phyloP scores from a whole-genome alignment of 441 rosid species.

The Gossypium armourianum region DNA sequence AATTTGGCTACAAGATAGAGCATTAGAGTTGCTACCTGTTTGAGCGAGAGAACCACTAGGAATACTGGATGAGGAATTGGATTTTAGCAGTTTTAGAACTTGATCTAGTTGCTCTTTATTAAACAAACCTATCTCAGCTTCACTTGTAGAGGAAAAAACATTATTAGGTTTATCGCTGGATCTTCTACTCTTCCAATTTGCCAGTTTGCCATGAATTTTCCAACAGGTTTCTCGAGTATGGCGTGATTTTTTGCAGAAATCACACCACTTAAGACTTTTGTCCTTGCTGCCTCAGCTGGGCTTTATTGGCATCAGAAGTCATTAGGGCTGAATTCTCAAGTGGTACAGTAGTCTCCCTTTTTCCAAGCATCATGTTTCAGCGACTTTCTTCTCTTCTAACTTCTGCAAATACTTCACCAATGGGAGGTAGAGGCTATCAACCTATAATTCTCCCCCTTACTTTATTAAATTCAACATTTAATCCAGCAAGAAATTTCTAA shows the following conservation, averaged over 20 bases:
- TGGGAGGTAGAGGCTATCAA: background rate
- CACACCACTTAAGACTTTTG: background rate
- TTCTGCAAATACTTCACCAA: background rate
- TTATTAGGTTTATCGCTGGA: background rate
- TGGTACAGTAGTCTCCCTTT: background rate
- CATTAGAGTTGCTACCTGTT: background rate
- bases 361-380: background rate
- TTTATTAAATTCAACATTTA: background rate
- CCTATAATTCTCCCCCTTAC: background rate
- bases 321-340: background rate
- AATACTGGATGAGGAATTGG: background rate
- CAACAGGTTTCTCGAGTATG: background rate
- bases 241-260: background rate
- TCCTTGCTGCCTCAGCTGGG: background rate
- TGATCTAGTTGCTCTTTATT: background rate
- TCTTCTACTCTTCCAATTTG: background rate
- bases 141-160: background rate
- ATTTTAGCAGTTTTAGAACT: background rate
- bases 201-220: background rate
- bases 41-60: background rate
- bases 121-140: background rate
- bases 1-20: background rate
- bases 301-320: background rate
- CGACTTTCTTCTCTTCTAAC: background rate
- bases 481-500: background rate